A percentile compares a stretch with the other conserved stretches of the same genome.
Evolutionary conservation across 352 stramenopile species (phyloP).

Genomic region (Globisporangium irregulare): DNA sequence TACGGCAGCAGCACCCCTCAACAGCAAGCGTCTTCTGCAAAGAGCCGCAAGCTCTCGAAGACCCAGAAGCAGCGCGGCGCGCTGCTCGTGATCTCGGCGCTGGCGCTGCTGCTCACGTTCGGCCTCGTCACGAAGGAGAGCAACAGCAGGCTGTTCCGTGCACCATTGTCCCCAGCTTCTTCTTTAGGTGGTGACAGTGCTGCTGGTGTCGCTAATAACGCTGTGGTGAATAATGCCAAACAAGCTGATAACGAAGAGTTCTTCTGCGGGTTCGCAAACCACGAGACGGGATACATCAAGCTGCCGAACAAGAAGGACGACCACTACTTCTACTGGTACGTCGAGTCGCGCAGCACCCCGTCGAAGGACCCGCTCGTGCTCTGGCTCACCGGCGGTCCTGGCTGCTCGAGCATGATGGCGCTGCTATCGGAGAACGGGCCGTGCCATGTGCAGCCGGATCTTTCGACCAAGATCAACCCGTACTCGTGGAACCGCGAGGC

Average conservation of each 20-base stretch:
- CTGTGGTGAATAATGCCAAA: conserved; percentile 8
- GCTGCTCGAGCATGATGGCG: conserved; percentile 35
- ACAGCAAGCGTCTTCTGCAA: background rate
- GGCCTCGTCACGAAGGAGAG: conserved; percentile 17
- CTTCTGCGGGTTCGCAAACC: conserved; percentile 15
- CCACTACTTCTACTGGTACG: conserved; percentile 60
- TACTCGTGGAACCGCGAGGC: conserved; percentile 40
- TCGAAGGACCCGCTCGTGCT: conserved; percentile 36
- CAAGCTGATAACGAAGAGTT: conserved; percentile 2
- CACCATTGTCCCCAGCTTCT: background rate
- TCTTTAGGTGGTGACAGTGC: background rate
- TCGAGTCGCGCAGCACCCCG: conserved; percentile 31
- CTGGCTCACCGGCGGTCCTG: conserved; percentile 48
- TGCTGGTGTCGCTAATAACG: background rate
- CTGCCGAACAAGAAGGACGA: conserved; percentile 42
- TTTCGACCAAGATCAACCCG: conserved; percentile 28
- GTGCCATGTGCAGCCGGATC: conserved; percentile 28
- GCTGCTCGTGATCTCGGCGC: conserved; percentile 8
- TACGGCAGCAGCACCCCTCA: conserved; percentile 6
- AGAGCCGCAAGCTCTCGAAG: background rate
- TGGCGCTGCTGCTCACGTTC: conserved; percentile 19
- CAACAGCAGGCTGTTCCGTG: conserved; percentile 10
- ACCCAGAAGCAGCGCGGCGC: conserved; percentile 8
- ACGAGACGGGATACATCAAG: conserved; percentile 39
- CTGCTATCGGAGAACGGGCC: conserved; percentile 43